phyloP scores from a whole-genome alignment of 257 asterid genomes.

The Penstemon newberryi region DNA sequence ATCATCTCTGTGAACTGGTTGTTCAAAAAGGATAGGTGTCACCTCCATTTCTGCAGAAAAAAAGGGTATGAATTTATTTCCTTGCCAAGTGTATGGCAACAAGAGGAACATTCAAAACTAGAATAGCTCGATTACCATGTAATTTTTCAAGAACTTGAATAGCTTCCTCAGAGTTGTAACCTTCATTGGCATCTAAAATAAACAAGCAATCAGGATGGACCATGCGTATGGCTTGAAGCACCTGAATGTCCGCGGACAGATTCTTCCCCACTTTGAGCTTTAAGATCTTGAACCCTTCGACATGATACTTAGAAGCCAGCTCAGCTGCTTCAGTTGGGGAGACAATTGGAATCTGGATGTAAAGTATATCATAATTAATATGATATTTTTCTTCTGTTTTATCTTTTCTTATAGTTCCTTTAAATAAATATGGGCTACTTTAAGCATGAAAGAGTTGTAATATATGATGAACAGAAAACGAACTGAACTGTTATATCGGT shows the following conservation, averaged over 20 bases:
- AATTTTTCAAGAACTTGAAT: conserved; percentile 70
- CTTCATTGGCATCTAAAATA: conserved; percentile 92
- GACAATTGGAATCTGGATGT: conserved; percentile 80
- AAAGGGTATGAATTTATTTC: neutral
- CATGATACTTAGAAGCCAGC: conserved; percentile 64
- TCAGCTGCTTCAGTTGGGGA: conserved; percentile 75
- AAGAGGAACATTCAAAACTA: neutral
- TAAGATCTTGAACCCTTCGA: conserved; percentile 68
- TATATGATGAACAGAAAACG: conserved; percentile 23
- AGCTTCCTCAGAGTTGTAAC: conserved; percentile 77
- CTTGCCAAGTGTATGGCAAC: neutral
- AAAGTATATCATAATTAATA: conserved; percentile 20
- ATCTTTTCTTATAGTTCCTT: neutral
- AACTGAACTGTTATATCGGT: conserved; percentile 79
- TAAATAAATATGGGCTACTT: conserved; percentile 8
- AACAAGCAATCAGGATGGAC: conserved; percentile 80
- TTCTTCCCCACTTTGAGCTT: conserved; percentile 92
- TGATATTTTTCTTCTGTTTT: neutral
- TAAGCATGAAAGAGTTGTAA: neutral
- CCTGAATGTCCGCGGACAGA: conserved; percentile 66
- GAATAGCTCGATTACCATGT: conserved; percentile 49
- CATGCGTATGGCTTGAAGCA: conserved; percentile 74
- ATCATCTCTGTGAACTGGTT: conserved; percentile 90
- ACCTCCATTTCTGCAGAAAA: conserved; percentile 64
- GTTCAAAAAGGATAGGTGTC: conserved; percentile 82